Percentiles rank a stretch among this genome's conserved stretches.
Conservation (phyloP, 2,329 filamentous ascomycete species). For the Fusarium globosum region DNA sequence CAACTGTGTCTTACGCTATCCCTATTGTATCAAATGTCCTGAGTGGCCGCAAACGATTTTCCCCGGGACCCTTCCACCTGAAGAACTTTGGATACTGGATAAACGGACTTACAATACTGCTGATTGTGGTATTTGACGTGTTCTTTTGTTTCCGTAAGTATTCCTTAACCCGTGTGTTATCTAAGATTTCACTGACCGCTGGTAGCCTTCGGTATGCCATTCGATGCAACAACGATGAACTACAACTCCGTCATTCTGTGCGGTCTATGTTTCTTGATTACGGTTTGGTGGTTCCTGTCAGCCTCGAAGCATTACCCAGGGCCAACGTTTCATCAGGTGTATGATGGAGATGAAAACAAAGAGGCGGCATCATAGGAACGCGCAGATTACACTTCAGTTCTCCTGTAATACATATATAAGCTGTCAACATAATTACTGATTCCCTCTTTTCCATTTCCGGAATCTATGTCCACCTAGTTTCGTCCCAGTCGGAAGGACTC, state of each 20-base stretch:
- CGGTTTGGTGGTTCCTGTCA: slow-evolving; percentile 36
- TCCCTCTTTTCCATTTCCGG: not conserved
- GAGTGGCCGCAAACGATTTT: slow-evolving; percentile 30
- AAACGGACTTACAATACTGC: slow-evolving; percentile 30
- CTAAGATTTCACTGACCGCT: not conserved
- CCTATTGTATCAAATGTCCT: slow-evolving; percentile 35
- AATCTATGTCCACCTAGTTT: not conserved
- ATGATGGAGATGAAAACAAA: not conserved
- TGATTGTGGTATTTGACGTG: slow-evolving; percentile 39
- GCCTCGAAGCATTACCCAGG: slow-evolving; percentile 38
- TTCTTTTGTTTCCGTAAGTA: slow-evolving; percentile 45
- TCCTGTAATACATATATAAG: not conserved
- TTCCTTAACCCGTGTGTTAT: fast-evolving
- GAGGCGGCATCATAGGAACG: fast-evolving
- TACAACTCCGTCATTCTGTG: slow-evolving; percentile 42
- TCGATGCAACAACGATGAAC: slow-evolving; percentile 42
- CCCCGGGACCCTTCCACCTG: slow-evolving; percentile 32
- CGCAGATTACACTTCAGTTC: fast-evolving
- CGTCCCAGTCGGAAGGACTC: not conserved
- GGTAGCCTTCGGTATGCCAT: slow-evolving; percentile 35
- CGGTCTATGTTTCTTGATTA: slow-evolving; percentile 31
- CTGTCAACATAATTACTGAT: fast-evolving
- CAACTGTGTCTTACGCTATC: slow-evolving; percentile 42
- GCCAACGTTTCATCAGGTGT: slow-evolving; percentile 22
- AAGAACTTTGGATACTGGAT: slow-evolving; percentile 12